Percentiles rank a stretch among this genome's conserved stretches.
Evolutionary conservation across 176 grass and related monocot genomes (phyloP).

Genomic region (Metroxylon sagu): DNA sequence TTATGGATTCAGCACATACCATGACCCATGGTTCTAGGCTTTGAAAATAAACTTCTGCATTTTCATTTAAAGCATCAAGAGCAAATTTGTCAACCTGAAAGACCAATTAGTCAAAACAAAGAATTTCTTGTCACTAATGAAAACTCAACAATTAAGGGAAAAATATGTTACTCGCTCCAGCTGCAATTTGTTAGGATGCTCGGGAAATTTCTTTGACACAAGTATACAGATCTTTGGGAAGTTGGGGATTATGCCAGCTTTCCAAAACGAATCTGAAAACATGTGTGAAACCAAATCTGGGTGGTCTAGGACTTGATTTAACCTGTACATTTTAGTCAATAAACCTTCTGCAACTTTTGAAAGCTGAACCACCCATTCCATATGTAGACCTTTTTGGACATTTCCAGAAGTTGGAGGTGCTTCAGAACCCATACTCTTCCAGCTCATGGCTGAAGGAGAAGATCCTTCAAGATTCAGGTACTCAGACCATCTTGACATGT

Average conservation of each 20-base stretch:
- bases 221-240: conserved; percentile 75
- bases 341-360: conserved; percentile 74
- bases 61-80: conserved; percentile 87
- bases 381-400: conserved; percentile 52
- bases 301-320: conserved; percentile 64
- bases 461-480: conserved; percentile 59
- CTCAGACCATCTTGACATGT: conserved; percentile 66
- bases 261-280: conserved; percentile 84
- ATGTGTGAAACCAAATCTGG: conserved; percentile 64
- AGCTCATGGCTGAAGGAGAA: conserved; percentile 49
- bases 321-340: conserved; percentile 78
- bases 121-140: too few relatives aligned
- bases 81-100: conserved; percentile 88
- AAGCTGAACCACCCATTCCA: conserved; percentile 85
- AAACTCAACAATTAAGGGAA: not conserved
- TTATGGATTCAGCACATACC: conserved; percentile 37
- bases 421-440: conserved; percentile 48
- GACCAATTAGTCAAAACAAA: conserved; percentile 1
- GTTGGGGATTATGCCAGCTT: conserved; percentile 81
- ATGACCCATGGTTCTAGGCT: conserved; percentile 86
- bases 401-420: conserved; percentile 30
- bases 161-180: conserved; percentile 53
- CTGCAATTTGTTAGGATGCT: conserved; percentile 93
- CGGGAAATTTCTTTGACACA: conserved; percentile 90
- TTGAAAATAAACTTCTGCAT: conserved; percentile 91